Evolutionary conservation across 129 eudicot species (phyloP).

Genomic region (Chrysanthemum makinoi): DNA sequence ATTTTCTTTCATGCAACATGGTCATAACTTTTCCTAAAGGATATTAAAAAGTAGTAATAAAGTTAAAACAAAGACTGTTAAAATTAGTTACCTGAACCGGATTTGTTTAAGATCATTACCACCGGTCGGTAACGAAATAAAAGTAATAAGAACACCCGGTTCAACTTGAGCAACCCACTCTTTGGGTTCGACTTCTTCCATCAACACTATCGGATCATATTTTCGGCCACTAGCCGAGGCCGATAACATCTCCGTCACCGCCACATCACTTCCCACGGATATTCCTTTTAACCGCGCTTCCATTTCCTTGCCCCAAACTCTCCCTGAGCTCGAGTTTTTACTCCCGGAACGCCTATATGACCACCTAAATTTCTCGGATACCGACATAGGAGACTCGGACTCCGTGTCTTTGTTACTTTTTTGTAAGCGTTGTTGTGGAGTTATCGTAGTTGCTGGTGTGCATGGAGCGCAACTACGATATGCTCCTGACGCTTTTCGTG

Average conservation of each 20-base stretch:
- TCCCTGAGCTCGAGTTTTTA: constrained; percentile 62
- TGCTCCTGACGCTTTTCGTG: constrained; percentile 79
- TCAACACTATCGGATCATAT: constrained; percentile 50
- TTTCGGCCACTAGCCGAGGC: constrained; percentile 60
- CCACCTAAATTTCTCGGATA: constrained; percentile 45
- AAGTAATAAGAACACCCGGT: constrained; percentile 70
- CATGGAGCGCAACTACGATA: constrained; percentile 74
- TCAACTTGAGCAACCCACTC: constrained; percentile 89
- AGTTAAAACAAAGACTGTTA: neutral
- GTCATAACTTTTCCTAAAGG: neutral
- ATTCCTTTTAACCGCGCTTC: constrained; percentile 68
- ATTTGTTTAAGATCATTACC: constrained; percentile 90
- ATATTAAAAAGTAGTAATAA: neutral
- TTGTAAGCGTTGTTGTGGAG: constrained; percentile 19
- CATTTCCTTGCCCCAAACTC: constrained; percentile 72
- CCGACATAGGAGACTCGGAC: constrained; percentile 46
- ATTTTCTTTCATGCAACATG: neutral
- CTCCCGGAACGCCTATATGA: constrained; percentile 55
- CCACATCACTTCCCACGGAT: constrained; percentile 48
- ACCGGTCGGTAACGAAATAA: constrained; percentile 62
- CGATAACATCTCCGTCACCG: constrained; percentile 35
- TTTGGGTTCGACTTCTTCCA: constrained; percentile 62
- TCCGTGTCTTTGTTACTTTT: constrained; percentile 27
- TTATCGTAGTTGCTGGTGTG: constrained; percentile 34
- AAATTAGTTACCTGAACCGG: constrained; percentile 66